Base-by-base conservation (phyloP, 352 stramenopile species). In the Thraustotheca clavata region DNA sequence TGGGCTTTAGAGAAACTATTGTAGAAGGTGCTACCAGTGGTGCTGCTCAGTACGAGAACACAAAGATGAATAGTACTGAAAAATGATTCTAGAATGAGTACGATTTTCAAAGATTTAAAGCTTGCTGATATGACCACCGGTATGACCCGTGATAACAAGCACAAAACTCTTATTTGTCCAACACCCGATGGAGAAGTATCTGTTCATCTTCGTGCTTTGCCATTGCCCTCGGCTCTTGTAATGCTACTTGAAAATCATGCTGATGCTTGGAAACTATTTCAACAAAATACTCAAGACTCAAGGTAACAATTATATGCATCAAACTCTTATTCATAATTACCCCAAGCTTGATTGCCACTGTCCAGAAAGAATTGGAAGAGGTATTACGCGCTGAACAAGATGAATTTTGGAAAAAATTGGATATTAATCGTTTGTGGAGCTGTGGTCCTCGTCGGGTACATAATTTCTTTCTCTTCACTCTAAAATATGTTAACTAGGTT, bases 1-100 rank as follows among this genome's bases (percentile, higher is more conserved):
- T 97, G n/a, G 77, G 82, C 7, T 97, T 96, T 67, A 74, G 83
- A n/a, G 89, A 97, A 70, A 96, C 76, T 35, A 75, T 96, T 39
- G 75, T 84, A 0, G 73, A 79, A 6, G 80, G 77, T 14, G 40
- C 36, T 11, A 48, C 47, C 6, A 26, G n/a, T 26, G 36, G 36
- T 38, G 55, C 40, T n/a, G 49, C 46, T 16, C 24, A 46, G 22
- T 52, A 52, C 11, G 2, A 6, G 12, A 35, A 24, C 14, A n/a
- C n/a, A n/a, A n/a, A 6, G 43, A 6, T 6, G 7, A 9, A 52
- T 52, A 2, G 43, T 7, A 3, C 11, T 20, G 12, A 3, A 2
- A 14, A 52, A 47, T 47, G 4, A 2, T 47, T 24, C 1, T 52
- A 52, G 43, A 31, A 24, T 43, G 27, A 65, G 46, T 39, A 54